Evolutionary conservation across 371 early-diverging fungal species (phyloP), one percentile per base, ranked within the genome.

Genomic region (Mortierella sp.): DNA sequence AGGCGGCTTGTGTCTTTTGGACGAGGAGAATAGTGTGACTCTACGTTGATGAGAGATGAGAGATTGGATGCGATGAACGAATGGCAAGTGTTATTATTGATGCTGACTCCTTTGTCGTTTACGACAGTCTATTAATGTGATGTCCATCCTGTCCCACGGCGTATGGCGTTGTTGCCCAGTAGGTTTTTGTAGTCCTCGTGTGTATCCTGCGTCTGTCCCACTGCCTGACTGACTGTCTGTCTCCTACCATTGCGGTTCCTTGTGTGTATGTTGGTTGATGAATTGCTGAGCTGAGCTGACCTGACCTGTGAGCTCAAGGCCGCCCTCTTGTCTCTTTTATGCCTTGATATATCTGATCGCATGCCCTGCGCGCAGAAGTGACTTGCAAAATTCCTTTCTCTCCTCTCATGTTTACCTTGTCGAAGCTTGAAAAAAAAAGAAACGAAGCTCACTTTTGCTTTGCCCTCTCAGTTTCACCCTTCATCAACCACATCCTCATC

Each of bases 1-100:
- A 77, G 41, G 72, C 47, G 0, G 78, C 74, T 16, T 74, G 61
- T 14, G 78, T 78, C 67, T 77, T 82, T 45, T 82, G 83, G 37
- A 82, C 67, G 31, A 82, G 78, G 39, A 82, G 83, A 47, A 82
- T 82, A 1, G 83, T 82, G 58, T 82, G 83, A 65, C 83, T 82
- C 83, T 82, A 70, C 13, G 1, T n/a, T n/a, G 24, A 48, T 13
- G 26, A 22, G 41, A 29, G 9, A 58, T 58, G 43, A 58, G 58
- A 43, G 40, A 39, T n/a, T 39, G 29, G 24, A 10, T 13, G 14
- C 22, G 64, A 40, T 41, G 39, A 44, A 22, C 13, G 19, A 16
- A 37, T 16, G 39, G n/a, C 6, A 14, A 14, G 29, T 40, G 34
- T 8, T 39, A 19, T 68, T 37, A 13, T 39, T 31, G 44, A 41